These are phyloP conservation scores for Rosa hybrid DNA, from an alignment of 331 rosid genomes.

Conservation along the genomic window DNA sequence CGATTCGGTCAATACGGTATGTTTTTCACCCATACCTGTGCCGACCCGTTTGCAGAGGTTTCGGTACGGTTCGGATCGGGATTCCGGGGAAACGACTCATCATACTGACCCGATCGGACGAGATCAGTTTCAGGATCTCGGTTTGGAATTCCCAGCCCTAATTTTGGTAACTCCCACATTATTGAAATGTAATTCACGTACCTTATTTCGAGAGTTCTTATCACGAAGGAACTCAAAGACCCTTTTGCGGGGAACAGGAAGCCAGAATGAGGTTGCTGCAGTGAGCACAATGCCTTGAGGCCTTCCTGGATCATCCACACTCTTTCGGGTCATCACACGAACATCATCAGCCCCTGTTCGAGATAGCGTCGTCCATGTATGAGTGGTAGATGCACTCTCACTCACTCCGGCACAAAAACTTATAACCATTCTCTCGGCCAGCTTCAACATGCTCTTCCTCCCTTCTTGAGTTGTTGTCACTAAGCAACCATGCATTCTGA, in stretches of 20 bases:
- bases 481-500: conserved; percentile 1
- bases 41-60: too few species aligned
- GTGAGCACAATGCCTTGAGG: conserved; percentile 96
- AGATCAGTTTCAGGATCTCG: too few species aligned
- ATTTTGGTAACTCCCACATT: not conserved
- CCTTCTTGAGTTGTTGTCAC: conserved; percentile 91
- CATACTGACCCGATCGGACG: too few species aligned
- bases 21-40: too few species aligned
- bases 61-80: too few species aligned
- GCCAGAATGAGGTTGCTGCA: conserved; percentile 98
- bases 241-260: conserved; percentile 76
- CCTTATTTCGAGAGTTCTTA: conserved; percentile 87
- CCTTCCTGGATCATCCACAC: conserved; percentile 93
- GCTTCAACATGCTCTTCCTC: conserved; percentile 88
- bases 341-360: conserved; percentile 98
- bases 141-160: too few species aligned
- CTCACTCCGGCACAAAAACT: conserved; percentile 88
- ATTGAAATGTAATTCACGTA: conserved; percentile 20
- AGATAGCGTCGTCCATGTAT: conserved; percentile 86
- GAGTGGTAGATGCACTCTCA: conserved; percentile 67
- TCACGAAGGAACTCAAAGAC: conserved; percentile 92
- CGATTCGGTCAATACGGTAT: too few species aligned
- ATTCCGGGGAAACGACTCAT: too few species aligned
- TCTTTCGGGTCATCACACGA: conserved; percentile 93
- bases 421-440: conserved; percentile 92